Evolutionary conservation across 495 filamentous ascomycete genomes (phyloP).

Genomic region (Hypoxylon lenormandii): DNA sequence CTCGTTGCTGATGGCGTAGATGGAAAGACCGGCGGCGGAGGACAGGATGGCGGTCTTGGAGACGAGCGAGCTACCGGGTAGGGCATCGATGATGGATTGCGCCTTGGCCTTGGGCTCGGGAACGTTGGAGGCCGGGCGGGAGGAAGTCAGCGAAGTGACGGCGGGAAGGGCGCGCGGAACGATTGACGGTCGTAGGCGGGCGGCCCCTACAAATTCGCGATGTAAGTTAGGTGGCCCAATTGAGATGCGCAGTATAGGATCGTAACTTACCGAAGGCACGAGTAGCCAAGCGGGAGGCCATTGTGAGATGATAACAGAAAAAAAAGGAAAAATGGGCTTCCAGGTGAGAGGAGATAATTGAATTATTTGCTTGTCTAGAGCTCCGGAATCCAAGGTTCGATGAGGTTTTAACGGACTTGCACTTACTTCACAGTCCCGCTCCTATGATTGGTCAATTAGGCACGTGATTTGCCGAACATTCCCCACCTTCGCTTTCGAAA

Average conservation of each 20-base stretch:
- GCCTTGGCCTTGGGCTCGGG: conserved; percentile 94
- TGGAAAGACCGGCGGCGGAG: conserved; percentile 85
- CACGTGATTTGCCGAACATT: conserved; percentile 47
- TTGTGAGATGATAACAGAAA: conserved; percentile 70
- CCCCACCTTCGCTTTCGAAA: conserved; percentile 17
- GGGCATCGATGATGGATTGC: conserved; percentile 89
- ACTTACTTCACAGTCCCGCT: conserved; percentile 33
- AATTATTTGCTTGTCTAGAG: conserved; percentile 53
- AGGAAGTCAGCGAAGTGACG: conserved; percentile 70
- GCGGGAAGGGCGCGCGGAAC: conserved; percentile 77
- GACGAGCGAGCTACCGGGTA: conserved; percentile 85
- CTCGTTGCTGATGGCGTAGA: conserved; percentile 98
- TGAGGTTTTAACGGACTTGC: conserved; percentile 65
- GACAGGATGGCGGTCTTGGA: conserved; percentile 97
- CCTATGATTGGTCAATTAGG: conserved; percentile 44
- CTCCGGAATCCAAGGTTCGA: conserved; percentile 52
- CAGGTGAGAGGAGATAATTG: conserved; percentile 55
- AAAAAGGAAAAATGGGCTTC: conserved; percentile 26
- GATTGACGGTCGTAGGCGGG: conserved; percentile 82
- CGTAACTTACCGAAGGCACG: conserved; percentile 83
- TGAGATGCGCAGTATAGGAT: background rate
- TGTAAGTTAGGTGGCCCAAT: conserved; percentile 38
- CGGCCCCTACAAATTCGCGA: conserved; percentile 73
- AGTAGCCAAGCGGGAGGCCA: conserved; percentile 95
- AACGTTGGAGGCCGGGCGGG: conserved; percentile 78